Evolutionary conservation across 148 eudicot genomes (phyloP), one percentile per base, ranked within the genome.

Genomic region (Gaultheria prostrata): DNA sequence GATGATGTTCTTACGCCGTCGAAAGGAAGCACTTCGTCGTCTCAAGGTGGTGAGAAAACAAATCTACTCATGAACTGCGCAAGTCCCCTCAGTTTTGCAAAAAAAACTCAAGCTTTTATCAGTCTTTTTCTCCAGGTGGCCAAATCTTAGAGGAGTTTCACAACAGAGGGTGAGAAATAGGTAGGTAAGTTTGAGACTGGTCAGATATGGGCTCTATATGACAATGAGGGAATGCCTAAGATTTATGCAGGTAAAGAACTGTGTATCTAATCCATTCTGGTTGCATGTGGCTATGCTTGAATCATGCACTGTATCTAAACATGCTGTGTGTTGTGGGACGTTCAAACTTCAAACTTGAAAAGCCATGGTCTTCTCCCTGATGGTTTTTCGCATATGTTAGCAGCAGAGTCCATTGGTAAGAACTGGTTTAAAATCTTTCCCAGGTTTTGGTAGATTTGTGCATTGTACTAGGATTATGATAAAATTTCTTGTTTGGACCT

Each of bases 121-220:
- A n/a, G 39, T 80, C 76, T 71, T 72, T 39, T 49, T 56, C 67
- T 67, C 45, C 54, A 0, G 59, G 21, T 85, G 63, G 71, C 43
- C 82, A 85, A 49, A 72, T 65, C 9, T 72, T 56, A 49, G 51
- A 69, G 51, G 18, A 28, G 35, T 71, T 82, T 74, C 32, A 84
- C 76, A 28, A 78, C 69, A 4, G 57, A 59, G 28, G 71, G 8
- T 26, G 84, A 82, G 67, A 84, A 69, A 77, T 73, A 32, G 1
- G 32, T 14, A 79, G 75, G 76, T 45, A 87, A 69, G 67, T 81
- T 87, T 59, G 20, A 54, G 45, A 11, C 26, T 12, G 67, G 80
- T 56, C 89, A 87, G 57, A 57, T 87, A 69, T 87, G 89, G 88
- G 86, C 86, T 18, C 21, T 87, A 8, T 84, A 69, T 13, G 30